phyloP scores from a whole-genome alignment of 2,329 filamentous ascomycete genomes.

The Colletotrichum tropicicola region DNA sequence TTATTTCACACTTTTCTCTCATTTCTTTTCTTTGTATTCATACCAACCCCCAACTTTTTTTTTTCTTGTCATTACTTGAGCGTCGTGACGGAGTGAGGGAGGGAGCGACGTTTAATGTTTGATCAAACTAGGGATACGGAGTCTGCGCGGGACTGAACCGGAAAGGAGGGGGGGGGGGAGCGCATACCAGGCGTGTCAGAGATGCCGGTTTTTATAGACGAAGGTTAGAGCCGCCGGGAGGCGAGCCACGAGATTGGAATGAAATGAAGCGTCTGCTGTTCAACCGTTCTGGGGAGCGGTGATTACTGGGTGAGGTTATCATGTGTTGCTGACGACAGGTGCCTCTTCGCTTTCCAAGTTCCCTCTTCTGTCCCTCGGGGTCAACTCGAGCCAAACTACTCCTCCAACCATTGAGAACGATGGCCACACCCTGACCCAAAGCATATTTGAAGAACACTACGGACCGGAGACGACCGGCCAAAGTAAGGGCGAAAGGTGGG shows the following conservation, averaged over 20 bases:
- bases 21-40: slow-evolving; percentile 3
- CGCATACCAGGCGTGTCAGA: neutral
- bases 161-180: neutral
- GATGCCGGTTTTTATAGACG: neutral
- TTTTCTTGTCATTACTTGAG: neutral
- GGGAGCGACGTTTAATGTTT: slow-evolving; percentile 18
- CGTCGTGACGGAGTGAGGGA: neutral
- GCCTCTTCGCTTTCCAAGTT: neutral
- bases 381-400: too few species aligned
- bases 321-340: neutral
- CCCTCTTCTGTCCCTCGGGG: too few species aligned
- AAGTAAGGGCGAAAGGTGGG: too few species aligned
- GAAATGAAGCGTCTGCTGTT: slow-evolving; percentile 3
- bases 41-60: neutral
- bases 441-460: too few species aligned
- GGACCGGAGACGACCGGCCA: too few species aligned
- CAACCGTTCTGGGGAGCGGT: neutral
- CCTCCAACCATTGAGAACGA: too few species aligned
- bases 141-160: neutral
- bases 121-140: neutral
- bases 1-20: neutral
- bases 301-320: neutral
- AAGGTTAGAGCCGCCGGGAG: neutral
- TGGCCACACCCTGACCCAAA: too few species aligned
- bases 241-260: slow-evolving; percentile 11